Evolutionary conservation across 2,329 filamentous ascomycete species (phyloP).

Genomic region (Penicillium sclerotiorum): DNA sequence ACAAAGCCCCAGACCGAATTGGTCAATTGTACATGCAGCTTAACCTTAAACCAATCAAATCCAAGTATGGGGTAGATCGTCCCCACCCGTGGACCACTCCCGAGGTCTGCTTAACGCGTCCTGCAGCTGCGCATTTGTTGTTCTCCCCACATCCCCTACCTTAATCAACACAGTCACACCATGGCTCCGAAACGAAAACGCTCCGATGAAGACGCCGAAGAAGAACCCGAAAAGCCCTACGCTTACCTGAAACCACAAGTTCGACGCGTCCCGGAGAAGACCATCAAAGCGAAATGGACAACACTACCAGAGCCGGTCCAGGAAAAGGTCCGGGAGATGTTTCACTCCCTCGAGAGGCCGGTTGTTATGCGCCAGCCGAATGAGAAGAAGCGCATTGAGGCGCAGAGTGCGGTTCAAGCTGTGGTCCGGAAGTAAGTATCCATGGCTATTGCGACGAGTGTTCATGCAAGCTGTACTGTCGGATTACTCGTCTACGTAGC

Average conservation of each 20-base stretch:
- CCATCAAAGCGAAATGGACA: slow-evolving; percentile 50
- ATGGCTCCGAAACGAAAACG: slow-evolving; percentile 37
- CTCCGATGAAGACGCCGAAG: slow-evolving; percentile 19
- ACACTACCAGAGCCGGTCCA: slow-evolving; percentile 47
- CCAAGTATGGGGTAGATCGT: too few species aligned
- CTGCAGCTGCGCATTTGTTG: not conserved
- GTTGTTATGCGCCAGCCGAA: slow-evolving; percentile 47
- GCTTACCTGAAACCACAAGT: slow-evolving; percentile 45
- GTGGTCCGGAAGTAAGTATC: slow-evolving; percentile 47
- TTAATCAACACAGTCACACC: slow-evolving; percentile 6
- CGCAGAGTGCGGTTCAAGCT: slow-evolving; percentile 43
- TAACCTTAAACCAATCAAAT: too few species aligned
- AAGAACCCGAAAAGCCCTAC: slow-evolving; percentile 32
- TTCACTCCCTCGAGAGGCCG: slow-evolving; percentile 45
- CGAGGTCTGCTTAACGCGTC: too few species aligned
- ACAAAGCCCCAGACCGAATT: too few species aligned
- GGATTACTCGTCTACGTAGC: not conserved
- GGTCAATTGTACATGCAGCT: too few species aligned
- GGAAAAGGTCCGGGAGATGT: slow-evolving; percentile 46
- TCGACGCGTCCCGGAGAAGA: slow-evolving; percentile 45
- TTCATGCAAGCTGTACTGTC: not conserved
- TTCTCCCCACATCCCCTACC: slow-evolving; percentile 3
- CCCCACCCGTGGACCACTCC: too few species aligned
- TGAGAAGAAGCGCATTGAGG: slow-evolving; percentile 46
- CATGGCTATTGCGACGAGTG: too few species aligned